These are phyloP conservation scores for Quercus bicolor DNA, from an alignment of 306 rosid species.

Conservation along the genomic window DNA sequence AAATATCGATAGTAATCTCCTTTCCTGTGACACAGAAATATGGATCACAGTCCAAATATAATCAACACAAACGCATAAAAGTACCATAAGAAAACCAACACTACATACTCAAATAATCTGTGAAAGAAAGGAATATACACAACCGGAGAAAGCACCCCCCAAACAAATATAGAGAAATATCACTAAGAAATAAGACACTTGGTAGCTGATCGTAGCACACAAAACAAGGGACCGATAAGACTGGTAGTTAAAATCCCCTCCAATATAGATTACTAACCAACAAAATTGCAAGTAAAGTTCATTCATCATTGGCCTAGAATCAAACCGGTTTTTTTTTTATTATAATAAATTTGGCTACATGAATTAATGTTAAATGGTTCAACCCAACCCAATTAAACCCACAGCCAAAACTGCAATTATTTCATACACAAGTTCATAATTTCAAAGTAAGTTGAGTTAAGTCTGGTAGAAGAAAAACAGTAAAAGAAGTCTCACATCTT, in stretches of 20 bases:
- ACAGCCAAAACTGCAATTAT: not conserved
- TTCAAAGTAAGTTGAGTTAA: not conserved
- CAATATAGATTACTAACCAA: not conserved
- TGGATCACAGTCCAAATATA: not conserved
- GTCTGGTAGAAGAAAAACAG: not conserved
- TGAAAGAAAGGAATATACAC: not conserved
- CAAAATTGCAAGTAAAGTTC: not conserved
- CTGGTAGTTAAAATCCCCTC: not conserved
- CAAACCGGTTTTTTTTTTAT: not conserved
- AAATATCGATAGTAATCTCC: conserved; percentile 51
- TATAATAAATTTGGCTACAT: not conserved
- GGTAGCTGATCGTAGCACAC: too few species aligned
- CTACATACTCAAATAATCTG: not conserved
- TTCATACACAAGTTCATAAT: not conserved
- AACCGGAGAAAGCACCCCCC: not conserved
- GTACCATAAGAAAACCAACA: not conserved
- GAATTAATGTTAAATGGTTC: not conserved
- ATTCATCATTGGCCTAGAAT: not conserved
- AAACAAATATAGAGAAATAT: not conserved
- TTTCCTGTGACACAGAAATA: conserved; percentile 28
- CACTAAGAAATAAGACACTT: not conserved
- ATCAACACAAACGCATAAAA: not conserved
- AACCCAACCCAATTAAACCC: not conserved
- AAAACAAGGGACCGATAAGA: not conserved
- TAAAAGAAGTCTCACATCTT: conserved; percentile 30